Conservation (phyloP, 352 stramenopile species). For the Globisporangium radiosum region DNA sequence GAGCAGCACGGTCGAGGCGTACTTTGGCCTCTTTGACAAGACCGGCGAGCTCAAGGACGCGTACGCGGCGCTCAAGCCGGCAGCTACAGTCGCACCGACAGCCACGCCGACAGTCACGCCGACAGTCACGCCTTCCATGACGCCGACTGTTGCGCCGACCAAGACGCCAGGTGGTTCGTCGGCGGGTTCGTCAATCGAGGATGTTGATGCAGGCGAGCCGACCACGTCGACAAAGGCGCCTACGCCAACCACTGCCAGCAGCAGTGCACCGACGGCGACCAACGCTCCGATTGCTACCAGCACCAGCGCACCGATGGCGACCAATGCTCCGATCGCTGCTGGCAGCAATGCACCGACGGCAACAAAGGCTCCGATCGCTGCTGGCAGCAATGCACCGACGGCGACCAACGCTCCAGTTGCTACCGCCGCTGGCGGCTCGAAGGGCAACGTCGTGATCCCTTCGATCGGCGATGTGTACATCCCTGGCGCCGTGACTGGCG, state of each 20-base stretch:
- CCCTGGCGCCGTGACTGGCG: neutral
- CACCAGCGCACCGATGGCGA: neutral
- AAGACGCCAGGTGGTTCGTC: neutral
- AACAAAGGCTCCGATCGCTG: no score
- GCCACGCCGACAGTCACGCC: neutral
- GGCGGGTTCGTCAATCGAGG: neutral
- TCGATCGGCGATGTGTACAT: neutral
- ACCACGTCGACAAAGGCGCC: neutral
- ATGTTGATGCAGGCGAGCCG: neutral
- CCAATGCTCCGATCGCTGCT: no score
- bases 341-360: neutral
- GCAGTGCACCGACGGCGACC: no score
- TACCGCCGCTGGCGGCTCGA: neutral
- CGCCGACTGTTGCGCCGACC: neutral
- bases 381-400: neutral
- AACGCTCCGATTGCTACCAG: neutral
- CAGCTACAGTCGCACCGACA: neutral
- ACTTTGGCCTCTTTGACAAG: constrained; percentile 57
- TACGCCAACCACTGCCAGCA: no score
- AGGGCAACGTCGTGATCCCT: neutral
- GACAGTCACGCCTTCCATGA: neutral
- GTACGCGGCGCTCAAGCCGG: constrained; percentile 21
- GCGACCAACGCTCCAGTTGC: neutral
- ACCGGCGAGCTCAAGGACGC: constrained; percentile 39
- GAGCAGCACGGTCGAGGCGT: constrained; percentile 57